These are phyloP conservation scores for Kwoniella shivajii DNA, from an alignment of 1,284 basidiomycete genomes.

Conservation along the genomic window DNA sequence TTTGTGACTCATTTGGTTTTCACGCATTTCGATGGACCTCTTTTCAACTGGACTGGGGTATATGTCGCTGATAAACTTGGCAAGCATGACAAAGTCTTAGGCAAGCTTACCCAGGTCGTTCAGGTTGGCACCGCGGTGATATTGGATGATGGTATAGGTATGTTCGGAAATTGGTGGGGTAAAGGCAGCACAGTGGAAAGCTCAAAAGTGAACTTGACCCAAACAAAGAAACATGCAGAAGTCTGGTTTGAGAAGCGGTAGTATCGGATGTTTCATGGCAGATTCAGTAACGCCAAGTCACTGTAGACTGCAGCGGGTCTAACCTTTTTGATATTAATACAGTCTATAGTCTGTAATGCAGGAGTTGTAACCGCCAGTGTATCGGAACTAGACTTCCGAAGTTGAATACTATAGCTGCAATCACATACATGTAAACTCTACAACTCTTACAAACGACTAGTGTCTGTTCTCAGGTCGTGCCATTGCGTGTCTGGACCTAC, in stretches of 20 bases:
- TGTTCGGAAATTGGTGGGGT: constrained; percentile 33
- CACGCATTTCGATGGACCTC: constrained; percentile 21
- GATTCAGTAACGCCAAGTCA: too few species aligned
- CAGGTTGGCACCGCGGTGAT: constrained; percentile 17
- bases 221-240: constrained; percentile 25
- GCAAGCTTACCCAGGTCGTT: not conserved
- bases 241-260: constrained; percentile 26
- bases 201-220: constrained; percentile 4
- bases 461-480: too few species aligned
- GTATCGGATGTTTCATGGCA: not conserved
- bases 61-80: constrained; percentile 2
- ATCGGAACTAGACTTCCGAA: too few species aligned
- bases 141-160: constrained; percentile 20
- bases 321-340: too few species aligned
- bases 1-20: constrained; percentile 23
- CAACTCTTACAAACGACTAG: too few species aligned
- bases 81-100: not conserved
- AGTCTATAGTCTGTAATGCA: too few species aligned
- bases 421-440: too few species aligned
- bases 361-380: too few species aligned
- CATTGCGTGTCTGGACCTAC: too few species aligned
- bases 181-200: constrained; percentile 13
- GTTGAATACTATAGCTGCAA: too few species aligned
- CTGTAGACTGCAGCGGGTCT: too few species aligned
- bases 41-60: constrained; percentile 21